Evolutionary conservation across 2,329 filamentous ascomycete genomes (phyloP), one percentile per base, ranked within the genome.

Genomic region (Botrytis tulipae): DNA sequence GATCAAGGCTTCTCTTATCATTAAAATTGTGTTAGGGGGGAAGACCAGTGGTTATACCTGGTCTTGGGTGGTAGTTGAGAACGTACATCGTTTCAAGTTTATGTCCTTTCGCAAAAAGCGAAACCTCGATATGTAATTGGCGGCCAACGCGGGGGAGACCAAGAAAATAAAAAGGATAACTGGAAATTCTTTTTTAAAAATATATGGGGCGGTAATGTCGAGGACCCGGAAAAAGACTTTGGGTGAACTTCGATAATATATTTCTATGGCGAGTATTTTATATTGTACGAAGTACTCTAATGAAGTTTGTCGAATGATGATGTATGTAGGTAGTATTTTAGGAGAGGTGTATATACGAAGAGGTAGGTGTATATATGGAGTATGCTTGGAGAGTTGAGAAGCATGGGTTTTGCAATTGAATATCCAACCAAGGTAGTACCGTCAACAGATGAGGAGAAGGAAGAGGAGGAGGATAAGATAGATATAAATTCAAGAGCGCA

Each of bases 31-130:
- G 48, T 40, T 60, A 72, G 51, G 62, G 51, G 51, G 46, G 46
- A 40, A 71, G 59, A 59, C 22, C 29, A 32, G 29, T 68, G 63
- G 63, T 59, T 72, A 48, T 67, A 59, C 61, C 60, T 72, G 48
- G 46, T 44, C 37, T 42, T 42, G 40, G 62, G 22, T 51, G 42
- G 51, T 60, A 48, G 32, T 69, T 68, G 42, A 60, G 51, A 72
- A 72, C 71, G 42, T 42, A 60, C 71, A 29, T 60, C 65, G 71
- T 72, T 72, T 72, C 71, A 72, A 72, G 63, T 69, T 72, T 57
- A 72, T 72, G 40, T 61, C 57, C 25, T 59, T 72, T 61, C 51
- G 40, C 62, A 60, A 63, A 42, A 72, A 37, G 29, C 70, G 71
- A 72, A 72, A 72, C 71, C 71, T 69, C 12, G 51, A 68, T 54